Base-by-base conservation (phyloP, 1,284 basidiomycete genomes). In the Microbotryomycetes sp. region DNA sequence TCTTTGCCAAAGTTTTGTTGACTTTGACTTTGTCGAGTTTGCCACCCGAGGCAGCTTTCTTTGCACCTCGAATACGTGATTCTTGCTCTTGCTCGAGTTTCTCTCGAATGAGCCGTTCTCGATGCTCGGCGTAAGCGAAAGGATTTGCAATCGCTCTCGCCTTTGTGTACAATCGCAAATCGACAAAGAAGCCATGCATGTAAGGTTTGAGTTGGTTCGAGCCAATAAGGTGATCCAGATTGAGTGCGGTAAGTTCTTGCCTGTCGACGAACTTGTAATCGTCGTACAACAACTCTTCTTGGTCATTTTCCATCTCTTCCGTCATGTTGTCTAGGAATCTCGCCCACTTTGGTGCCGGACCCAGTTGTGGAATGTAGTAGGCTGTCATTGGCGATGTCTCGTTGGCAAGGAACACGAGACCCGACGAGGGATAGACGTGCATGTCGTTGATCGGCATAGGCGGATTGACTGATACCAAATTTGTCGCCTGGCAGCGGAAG, bases 121-220 rank as follows among this genome's bases (percentile, higher is more conserved):
- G 86, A 75, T 97, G 87, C 74, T 98, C 96, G 54, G 86, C 86
- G 74, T 97, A 97, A 4, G 87, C 91, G 74, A 92, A 94, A 0
- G 96, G 96, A 78, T 98, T 97, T 64, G 90, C 87, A 70, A 98
- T 92, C 70, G 97, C 83, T 36, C 93, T 86, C 1, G 96, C 96
- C 56, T 92, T 88, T 71, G 96, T 90, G 81, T 98, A 98, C 6
- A 97, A 83, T 72, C 91, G 88, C 76, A 98, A 84, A 12, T 92
- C 88, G 69, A 98, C 78, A 80, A 99, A 98, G 84, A 93, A 97
- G 54, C 96, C 96, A 77, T 99, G 96, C 94, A 99, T 97, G 79
- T 98, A 99, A 1, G 96, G 94, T 76, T 94, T 93, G 80, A 98
- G 87, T 16, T 89, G 84, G 14, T 92, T 86, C 1, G 92, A 96